Conservation (phyloP, 2,329 filamentous ascomycete genomes). For the Ascocoryne sarcoides region DNA sequence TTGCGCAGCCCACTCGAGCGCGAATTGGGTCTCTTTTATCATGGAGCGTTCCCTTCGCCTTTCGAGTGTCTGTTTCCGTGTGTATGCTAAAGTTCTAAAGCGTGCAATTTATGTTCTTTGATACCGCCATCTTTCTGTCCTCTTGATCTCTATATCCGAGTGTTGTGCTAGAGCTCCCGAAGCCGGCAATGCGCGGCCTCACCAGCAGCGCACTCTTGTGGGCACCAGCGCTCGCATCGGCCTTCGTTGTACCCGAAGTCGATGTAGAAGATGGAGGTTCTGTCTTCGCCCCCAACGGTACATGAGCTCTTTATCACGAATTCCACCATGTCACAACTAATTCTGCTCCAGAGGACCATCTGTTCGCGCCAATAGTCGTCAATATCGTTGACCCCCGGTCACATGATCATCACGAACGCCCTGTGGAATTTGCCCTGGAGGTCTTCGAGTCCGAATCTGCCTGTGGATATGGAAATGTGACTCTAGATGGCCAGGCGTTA, state of each 20-base stretch:
- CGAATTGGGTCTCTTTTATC: not conserved
- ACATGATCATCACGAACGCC: slow-evolving; percentile 14
- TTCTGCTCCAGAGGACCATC: not conserved
- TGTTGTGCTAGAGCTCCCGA: not conserved
- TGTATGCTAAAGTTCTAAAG: too few relatives aligned
- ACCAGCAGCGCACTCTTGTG: slow-evolving; percentile 25
- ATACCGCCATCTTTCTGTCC: not conserved
- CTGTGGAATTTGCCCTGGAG: slow-evolving; percentile 33
- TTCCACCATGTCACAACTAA: too few relatives aligned
- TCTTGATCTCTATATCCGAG: slow-evolving; percentile 1
- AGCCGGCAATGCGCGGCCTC: slow-evolving; percentile 29
- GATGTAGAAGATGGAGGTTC: too few relatives aligned
- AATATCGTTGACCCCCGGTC: slow-evolving; percentile 15
- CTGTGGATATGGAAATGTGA: slow-evolving; percentile 40
- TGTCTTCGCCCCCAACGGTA: too few relatives aligned
- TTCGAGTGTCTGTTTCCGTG: not conserved
- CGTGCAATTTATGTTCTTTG: too few relatives aligned
- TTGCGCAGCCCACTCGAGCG: slow-evolving; percentile 1
- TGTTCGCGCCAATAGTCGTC: too few relatives aligned
- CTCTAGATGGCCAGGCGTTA: slow-evolving; percentile 38
- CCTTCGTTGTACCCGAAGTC: slow-evolving; percentile 15
- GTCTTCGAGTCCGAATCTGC: slow-evolving; percentile 36
- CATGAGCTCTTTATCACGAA: too few relatives aligned
- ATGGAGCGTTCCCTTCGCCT: not conserved
- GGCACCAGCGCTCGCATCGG: slow-evolving; percentile 21